These are phyloP conservation scores for Pyropia haitanensis DNA, from an alignment of 23 red algal genomes.

Conservation along the genomic window DNA sequence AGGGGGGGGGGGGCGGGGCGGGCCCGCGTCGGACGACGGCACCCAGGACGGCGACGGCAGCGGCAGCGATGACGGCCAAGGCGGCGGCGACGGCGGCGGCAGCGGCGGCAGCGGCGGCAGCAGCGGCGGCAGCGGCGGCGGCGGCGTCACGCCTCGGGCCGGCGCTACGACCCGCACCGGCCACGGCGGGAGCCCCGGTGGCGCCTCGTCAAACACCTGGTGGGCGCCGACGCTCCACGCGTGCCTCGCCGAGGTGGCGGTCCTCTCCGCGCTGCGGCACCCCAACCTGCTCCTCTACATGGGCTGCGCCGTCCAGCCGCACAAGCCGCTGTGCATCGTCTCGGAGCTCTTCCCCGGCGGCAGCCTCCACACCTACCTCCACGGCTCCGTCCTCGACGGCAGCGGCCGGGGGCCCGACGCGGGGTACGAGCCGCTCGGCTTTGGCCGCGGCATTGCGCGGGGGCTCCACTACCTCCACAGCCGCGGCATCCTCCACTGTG, in stretches of 20 bases:
- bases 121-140: neutral
- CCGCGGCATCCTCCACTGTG: slow-evolving; percentile 9
- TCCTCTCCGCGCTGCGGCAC: slow-evolving; percentile 45
- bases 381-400: neutral
- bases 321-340: slow-evolving; percentile 72
- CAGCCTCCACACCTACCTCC: slow-evolving; percentile 58
- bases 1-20: neutral
- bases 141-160: neutral
- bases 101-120: neutral
- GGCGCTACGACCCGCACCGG: neutral
- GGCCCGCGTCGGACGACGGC: slow-evolving; percentile 5
- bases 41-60: neutral
- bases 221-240: neutral
- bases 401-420: too few species aligned
- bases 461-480: slow-evolving; percentile 24
- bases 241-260: slow-evolving; percentile 25
- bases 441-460: slow-evolving; percentile 17
- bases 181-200: neutral
- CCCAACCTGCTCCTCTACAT: slow-evolving; percentile 77
- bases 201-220: neutral
- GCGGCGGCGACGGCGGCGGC: neutral
- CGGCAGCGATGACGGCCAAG: neutral
- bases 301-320: slow-evolving; percentile 31
- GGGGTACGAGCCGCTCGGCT: slow-evolving; percentile 4
- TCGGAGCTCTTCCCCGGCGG: slow-evolving; percentile 70